Evolutionary conservation across 805 yeast genomes (phyloP).

Genomic region (Pichia insulana): DNA sequence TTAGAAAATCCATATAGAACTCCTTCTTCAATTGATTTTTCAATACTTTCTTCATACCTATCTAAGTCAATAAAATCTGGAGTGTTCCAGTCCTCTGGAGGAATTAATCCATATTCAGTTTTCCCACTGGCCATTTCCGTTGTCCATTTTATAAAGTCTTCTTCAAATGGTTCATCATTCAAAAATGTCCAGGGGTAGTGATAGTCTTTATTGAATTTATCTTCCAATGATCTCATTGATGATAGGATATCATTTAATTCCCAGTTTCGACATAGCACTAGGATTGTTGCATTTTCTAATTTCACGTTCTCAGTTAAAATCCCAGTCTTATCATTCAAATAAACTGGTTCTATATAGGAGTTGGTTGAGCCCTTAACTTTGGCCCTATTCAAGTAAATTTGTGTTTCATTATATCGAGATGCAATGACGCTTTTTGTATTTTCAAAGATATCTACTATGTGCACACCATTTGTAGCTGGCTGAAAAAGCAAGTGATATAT

Average conservation of each 20-base stretch:
- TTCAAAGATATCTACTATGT: constrained; percentile 4
- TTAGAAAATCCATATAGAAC: constrained; percentile 58
- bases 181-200: constrained; percentile 74
- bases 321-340: constrained; percentile 13
- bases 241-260: constrained; percentile 67
- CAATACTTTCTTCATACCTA: constrained; percentile 38
- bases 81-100: constrained; percentile 65
- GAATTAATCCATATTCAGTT: constrained; percentile 59
- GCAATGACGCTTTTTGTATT: constrained; percentile 8
- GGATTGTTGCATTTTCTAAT: constrained; percentile 75
- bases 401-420: constrained; percentile 11
- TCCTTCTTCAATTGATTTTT: constrained; percentile 34
- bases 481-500: neutral
- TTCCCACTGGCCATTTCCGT: constrained; percentile 56
- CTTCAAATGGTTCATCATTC: constrained; percentile 63
- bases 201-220: constrained; percentile 57
- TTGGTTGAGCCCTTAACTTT: constrained; percentile 31
- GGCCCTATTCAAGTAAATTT: constrained; percentile 10
- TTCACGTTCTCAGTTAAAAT: constrained; percentile 14
- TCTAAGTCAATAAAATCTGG: constrained; percentile 65
- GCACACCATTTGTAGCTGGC: neutral
- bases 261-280: constrained; percentile 80
- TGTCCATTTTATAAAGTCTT: constrained; percentile 54
- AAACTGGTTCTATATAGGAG: constrained; percentile 28
- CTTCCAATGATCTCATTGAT: constrained; percentile 73